Evolutionary conservation across 441 rosid species (phyloP).

Genomic region (Corymbia citriodora): DNA sequence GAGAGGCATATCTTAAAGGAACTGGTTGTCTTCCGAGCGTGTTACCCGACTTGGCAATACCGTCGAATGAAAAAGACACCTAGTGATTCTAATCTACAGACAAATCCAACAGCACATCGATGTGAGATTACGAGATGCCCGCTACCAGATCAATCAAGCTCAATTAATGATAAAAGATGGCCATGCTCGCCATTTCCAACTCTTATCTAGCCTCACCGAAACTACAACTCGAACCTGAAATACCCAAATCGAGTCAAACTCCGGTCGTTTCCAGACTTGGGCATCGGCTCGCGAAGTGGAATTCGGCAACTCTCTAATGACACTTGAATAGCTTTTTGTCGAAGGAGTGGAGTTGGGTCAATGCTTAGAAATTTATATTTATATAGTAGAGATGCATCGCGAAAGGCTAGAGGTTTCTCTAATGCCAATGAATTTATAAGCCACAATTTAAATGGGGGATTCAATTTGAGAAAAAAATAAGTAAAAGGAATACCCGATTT

Average conservation of each 20-base stretch:
- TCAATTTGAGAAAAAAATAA: not conserved
- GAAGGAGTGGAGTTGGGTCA: not conserved
- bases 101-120: not conserved
- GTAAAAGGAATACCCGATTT: not conserved
- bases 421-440: not conserved
- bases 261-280: not conserved
- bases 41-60: not conserved
- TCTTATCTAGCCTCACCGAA: conserved; percentile 14
- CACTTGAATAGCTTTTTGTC: not conserved
- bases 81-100: too few relatives aligned
- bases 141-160: too few relatives aligned
- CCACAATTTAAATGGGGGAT: not conserved
- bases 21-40: not conserved
- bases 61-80: too few relatives aligned
- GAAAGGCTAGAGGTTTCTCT: not conserved
- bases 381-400: not conserved
- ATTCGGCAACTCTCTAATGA: not conserved
- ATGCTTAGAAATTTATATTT: not conserved
- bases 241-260: not conserved
- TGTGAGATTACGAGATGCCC: too few relatives aligned
- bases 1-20: too few relatives aligned
- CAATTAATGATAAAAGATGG: conserved; percentile 10
- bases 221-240: not conserved
- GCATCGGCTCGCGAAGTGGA: not conserved
- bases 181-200: conserved; percentile 32